phyloP scores from a whole-genome alignment of 306 rosid species.

The Pyrus betulifolia region DNA sequence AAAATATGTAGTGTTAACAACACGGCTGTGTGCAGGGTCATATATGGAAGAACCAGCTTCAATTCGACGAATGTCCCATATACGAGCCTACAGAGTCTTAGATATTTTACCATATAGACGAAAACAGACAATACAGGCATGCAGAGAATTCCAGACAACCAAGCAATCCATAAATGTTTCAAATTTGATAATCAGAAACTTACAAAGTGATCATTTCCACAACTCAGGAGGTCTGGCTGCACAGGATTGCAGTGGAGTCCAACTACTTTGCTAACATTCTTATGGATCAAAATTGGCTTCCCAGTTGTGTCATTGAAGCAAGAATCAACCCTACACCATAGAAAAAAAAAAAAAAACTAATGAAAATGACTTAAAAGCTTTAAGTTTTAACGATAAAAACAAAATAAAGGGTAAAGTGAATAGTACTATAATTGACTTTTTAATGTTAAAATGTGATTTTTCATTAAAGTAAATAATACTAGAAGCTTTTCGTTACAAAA shows the following conservation, averaged over 20 bases:
- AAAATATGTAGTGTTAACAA: conserved; percentile 88
- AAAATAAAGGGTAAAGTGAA: too few relatives aligned
- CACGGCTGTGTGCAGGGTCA: conserved; percentile 65
- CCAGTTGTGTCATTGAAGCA: conserved; percentile 56
- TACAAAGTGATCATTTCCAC: conserved; percentile 95
- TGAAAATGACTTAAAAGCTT: too few relatives aligned
- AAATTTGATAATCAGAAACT: conserved; percentile 21
- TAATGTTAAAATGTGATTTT: too few relatives aligned
- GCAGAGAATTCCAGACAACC: not conserved
- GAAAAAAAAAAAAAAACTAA: not conserved
- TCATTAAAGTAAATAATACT: too few relatives aligned
- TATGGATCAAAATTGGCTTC: conserved; percentile 76
- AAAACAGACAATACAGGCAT: not conserved
- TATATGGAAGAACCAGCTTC: conserved; percentile 56
- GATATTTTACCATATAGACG: not conserved
- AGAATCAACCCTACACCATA: conserved; percentile 57
- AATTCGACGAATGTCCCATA: conserved; percentile 81
- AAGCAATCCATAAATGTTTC: not conserved
- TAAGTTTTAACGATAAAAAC: too few relatives aligned
- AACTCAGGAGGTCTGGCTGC: conserved; percentile 85
- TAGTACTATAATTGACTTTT: too few relatives aligned
- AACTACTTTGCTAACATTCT: conserved; percentile 74
- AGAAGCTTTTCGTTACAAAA: not conserved
- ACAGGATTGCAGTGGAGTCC: conserved; percentile 94
- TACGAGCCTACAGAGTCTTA: conserved; percentile 56